Base-by-base conservation (phyloP, 2,329 filamentous ascomycete species). In the Neocatenulostroma microsporum region DNA sequence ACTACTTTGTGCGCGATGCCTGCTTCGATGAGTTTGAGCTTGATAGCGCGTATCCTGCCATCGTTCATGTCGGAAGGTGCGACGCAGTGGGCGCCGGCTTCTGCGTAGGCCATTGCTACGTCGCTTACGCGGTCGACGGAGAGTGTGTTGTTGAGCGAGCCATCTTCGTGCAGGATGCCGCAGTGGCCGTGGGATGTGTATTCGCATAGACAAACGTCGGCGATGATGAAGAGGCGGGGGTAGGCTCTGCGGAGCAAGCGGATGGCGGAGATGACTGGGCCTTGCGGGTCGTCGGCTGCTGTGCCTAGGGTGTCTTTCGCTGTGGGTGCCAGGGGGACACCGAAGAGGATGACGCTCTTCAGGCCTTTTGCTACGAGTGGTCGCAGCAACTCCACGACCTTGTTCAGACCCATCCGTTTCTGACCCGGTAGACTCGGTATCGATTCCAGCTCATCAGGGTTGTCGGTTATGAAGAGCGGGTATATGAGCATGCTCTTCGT, bases 21-120 rank as follows among this genome's bases (percentile, higher is more conserved):
- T 40, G 87, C 81, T 62, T 96, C 89, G 40, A 96, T 96, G 45
- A 98, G 72, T 70, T 95, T 96, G 36, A 95, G 75, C 72, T 98
- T 98, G 63, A 98, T 98, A 44, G 88, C 89, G 40, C 89, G 84
- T 55, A 98, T 93, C 47, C 91, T 83, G 19, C 91, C 91, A 60
- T 98, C 91, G 61, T 96, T 98, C 91, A 98, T 98, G 62, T 98
- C 91, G 2, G 86, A 94, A 2, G 91, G 91, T 0, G 91, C 91
- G 19, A 98, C 87, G 61, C 89, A 96, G 64, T 98, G 91, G 1
- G 89, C 91, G 39, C 91, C 91, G 12, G 91, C 91, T 55, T 82
- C 74, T n/a, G 91, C 91, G 59, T 98, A 98, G 21, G 89, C 85
- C 47, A 96, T 73, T n/a, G 91, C 89, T n/a, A 96, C 89, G 60